These are phyloP conservation scores for Vitis hybrid DNA, from an alignment of 177 flowering plant species.

Conservation along the genomic window DNA sequence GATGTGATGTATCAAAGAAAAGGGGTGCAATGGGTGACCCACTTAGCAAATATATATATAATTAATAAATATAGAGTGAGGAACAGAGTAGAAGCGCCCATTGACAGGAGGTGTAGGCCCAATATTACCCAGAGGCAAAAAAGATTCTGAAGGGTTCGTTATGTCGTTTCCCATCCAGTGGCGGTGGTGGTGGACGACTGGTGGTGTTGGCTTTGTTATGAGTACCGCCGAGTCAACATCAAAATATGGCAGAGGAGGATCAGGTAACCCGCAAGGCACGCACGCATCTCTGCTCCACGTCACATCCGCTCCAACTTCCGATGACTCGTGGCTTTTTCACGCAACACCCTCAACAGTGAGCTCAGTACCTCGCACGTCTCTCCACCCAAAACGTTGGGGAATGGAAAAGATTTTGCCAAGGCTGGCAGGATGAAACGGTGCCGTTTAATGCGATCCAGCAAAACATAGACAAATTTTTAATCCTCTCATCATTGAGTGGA, in stretches of 20 bases:
- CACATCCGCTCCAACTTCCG: conserved; percentile 6
- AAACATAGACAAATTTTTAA: too few species aligned
- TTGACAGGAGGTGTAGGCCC: neutral
- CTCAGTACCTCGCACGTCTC: too few species aligned
- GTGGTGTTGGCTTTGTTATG: neutral
- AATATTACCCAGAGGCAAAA: conserved; percentile 1
- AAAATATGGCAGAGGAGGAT: neutral
- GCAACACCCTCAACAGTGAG: neutral
- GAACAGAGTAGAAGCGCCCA: too few species aligned
- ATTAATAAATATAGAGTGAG: too few species aligned
- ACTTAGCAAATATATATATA: too few species aligned
- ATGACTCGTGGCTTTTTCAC: neutral
- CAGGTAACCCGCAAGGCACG: conserved; percentile 19
- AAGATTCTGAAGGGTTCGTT: conserved; percentile 10
- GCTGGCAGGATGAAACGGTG: neutral
- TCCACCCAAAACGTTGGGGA: too few species aligned
- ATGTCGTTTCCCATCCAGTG: conserved; percentile 23
- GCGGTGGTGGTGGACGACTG: neutral
- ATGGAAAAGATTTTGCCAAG: too few species aligned
- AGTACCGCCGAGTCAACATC: neutral
- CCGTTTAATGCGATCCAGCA: neutral
- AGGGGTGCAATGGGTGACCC: too few species aligned
- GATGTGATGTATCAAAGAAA: too few species aligned
- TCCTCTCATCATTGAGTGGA: too few species aligned
- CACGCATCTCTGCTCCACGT: neutral